Base-by-base conservation (phyloP, 768 basidiomycete genomes). In the Tulasnella sp. region DNA sequence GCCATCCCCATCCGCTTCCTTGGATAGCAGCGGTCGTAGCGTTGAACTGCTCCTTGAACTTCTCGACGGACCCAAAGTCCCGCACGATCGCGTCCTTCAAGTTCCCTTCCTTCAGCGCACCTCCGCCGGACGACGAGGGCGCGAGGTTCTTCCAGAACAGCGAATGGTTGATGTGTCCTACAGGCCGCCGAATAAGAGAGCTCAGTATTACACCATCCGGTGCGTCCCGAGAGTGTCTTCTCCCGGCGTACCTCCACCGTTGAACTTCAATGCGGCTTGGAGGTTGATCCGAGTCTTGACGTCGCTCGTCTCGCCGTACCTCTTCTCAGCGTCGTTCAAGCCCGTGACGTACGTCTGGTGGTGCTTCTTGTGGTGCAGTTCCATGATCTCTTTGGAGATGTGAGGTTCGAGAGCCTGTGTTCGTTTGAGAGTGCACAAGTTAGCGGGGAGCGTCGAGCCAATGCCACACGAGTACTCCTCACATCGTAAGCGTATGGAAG, bases 1-100 rank as follows among this genome's bases (percentile, higher is more conserved):
- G 85, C 97, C 97, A 99, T 62, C 95, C 96, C 97, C 97, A 99
- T 2, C 97, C 97, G 76, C 91, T 94, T 34, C 97, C 97, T 81
- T 99, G 97, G 70, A 99, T 90, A 68, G 86, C 94, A 37, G 90
- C 94, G 29, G 96, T 96, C 75, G 85, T 86, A 32, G 94, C 81
- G 81, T 96, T 98, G 80, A 98, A 86, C 75, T 86, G 84, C 76
- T 88, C 89, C 84, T 96, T 95, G 79, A 98, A 88, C 29, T 81
- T 86, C 16, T 95, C 94, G 68, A 98, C 82, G 3, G 90, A 90
- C 14, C 95, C 95, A 78, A 98, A 99, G 76, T 91, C 90, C 59
- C 85, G 83, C 75, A 88, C 84, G 75, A 96, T 83, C 9, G 91
- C 90, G 59, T 86, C 82, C 80, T 92, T 91, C 69, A 98, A 83